A percentile compares a stretch with the other conserved stretches of the same genome.
Conservation (phyloP, 2,329 filamentous ascomycete species). For the Exserohilum rostratum region DNA sequence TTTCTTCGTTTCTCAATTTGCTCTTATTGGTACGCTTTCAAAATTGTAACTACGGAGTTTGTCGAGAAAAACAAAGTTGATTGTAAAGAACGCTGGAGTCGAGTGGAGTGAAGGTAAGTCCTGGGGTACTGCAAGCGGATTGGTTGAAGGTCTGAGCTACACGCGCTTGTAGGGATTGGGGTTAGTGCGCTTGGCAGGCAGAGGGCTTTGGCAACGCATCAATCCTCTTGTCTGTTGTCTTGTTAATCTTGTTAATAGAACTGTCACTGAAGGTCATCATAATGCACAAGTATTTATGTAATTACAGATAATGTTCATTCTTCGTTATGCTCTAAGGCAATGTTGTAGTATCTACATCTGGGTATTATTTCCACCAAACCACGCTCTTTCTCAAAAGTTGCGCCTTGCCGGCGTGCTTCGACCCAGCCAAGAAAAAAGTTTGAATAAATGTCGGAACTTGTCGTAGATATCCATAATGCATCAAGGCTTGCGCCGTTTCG, state of each 20-base stretch:
- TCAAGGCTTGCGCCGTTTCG: conserved; percentile 33
- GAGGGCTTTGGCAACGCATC: background rate
- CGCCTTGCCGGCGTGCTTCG: conserved; percentile 45
- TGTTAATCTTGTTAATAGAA: no score
- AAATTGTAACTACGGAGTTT: background rate
- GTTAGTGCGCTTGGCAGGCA: background rate
- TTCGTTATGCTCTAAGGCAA: conserved; percentile 10
- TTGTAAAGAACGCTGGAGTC: background rate
- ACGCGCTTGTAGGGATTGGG: background rate
- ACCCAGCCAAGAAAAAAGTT: conserved; percentile 21
- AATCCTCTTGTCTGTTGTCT: no score
- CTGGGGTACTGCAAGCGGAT: conserved; percentile 1
- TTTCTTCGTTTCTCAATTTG: background rate
- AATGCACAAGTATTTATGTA: no score
- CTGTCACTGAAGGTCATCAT: no score
- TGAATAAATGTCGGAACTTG: conserved; percentile 21
- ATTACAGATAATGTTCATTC: conserved; percentile 7
- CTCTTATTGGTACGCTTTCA: no score
- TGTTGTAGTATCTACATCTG: conserved; percentile 21
- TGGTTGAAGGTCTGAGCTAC: conserved; percentile 4
- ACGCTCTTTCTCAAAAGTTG: conserved; percentile 21
- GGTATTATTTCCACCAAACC: conserved; percentile 15
- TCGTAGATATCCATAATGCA: conserved; percentile 19
- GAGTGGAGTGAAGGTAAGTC: conserved; percentile 1
- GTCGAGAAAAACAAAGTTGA: background rate